A percentile compares a stretch with the other conserved stretches of the same genome.
phyloP scores from a whole-genome alignment of 176 grass and related monocot genomes.

The Poa pratensis region DNA sequence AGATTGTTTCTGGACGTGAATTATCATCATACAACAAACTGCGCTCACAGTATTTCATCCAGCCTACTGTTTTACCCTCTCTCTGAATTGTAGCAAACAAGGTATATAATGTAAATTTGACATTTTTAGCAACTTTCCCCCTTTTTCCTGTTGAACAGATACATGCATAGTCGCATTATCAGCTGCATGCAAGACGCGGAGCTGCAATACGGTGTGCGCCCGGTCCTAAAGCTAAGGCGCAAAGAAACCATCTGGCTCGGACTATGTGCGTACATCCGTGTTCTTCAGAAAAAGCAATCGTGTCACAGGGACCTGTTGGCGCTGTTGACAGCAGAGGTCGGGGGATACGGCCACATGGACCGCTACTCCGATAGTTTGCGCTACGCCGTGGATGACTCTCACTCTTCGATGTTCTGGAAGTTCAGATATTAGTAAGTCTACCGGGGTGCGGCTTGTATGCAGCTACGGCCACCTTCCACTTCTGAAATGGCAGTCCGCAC shows the following conservation, averaged over 20 bases:
- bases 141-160: slow-evolving; percentile 52
- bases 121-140: neutral
- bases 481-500: neutral
- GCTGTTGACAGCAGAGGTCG: slow-evolving; percentile 55
- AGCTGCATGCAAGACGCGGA: slow-evolving; percentile 52
- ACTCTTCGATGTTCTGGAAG: slow-evolving; percentile 84
- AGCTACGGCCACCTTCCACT: too few relatives aligned
- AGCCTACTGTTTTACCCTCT: neutral
- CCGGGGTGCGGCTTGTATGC: too few relatives aligned
- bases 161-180: slow-evolving; percentile 71
- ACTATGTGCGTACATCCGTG: slow-evolving; percentile 61
- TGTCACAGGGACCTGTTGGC: slow-evolving; percentile 64
- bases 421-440: slow-evolving; percentile 61
- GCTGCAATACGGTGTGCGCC: slow-evolving; percentile 41
- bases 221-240: slow-evolving; percentile 57
- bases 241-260: slow-evolving; percentile 79
- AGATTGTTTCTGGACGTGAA: neutral
- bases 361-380: slow-evolving; percentile 39
- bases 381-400: slow-evolving; percentile 80
- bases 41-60: neutral
- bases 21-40: neutral
- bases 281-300: slow-evolving; percentile 82
- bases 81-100: neutral
- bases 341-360: slow-evolving; percentile 40
- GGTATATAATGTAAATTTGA: slow-evolving; percentile 3